Evolutionary conservation across 345 rosid genomes (phyloP).

Genomic region (Boechera divaricarpa): DNA sequence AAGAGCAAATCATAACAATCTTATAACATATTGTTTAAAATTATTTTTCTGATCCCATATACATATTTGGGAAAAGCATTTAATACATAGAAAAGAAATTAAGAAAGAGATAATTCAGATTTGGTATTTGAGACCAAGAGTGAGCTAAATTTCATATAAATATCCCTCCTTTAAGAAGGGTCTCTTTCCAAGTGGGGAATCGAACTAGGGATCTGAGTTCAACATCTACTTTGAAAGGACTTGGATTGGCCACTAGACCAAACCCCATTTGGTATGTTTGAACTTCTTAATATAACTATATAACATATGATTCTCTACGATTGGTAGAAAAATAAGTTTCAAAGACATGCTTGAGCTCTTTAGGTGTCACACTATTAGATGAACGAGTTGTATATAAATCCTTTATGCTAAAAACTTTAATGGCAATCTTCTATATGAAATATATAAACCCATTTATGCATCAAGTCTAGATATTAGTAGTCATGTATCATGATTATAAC

Average conservation of each 20-base stretch:
- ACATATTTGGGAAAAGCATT: background rate
- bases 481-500: background rate
- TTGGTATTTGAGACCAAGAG: background rate
- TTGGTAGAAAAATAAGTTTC: too few species aligned
- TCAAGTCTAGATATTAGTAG: background rate
- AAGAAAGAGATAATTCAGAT: conserved; percentile 4
- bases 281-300: too few species aligned
- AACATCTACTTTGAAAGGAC: too few species aligned
- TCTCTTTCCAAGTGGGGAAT: too few species aligned
- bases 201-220: too few species aligned
- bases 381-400: too few species aligned
- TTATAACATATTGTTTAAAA: background rate
- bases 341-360: background rate
- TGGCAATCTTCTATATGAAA: too few species aligned
- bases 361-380: background rate
- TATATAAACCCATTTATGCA: background rate
- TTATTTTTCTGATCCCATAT: background rate
- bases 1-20: background rate
- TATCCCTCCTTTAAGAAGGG: too few species aligned
- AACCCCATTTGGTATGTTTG: too few species aligned
- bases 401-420: too few species aligned
- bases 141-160: background rate
- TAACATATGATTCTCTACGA: too few species aligned
- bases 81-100: background rate
- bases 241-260: too few species aligned